Evolutionary conservation across 2,329 filamentous ascomycete genomes (phyloP).

Genomic region (Chaetomiaceae sp.): DNA sequence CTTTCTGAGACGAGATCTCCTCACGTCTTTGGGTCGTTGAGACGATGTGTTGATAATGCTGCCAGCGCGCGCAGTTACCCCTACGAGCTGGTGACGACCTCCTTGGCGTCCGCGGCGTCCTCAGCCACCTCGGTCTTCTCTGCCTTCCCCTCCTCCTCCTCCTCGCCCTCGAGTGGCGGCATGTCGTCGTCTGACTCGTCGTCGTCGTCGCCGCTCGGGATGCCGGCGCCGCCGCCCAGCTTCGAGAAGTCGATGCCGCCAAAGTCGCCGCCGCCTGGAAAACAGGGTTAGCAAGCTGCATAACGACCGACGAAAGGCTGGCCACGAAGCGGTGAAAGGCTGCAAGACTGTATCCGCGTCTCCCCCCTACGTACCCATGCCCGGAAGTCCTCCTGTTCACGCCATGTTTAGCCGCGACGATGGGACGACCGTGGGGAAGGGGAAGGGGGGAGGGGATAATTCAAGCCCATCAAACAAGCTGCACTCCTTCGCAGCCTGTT

Average conservation of each 20-base stretch:
- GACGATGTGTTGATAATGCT: no score
- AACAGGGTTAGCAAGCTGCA: conserved; percentile 20
- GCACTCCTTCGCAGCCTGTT: not conserved
- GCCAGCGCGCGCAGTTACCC: not conserved
- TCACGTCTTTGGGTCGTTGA: no score
- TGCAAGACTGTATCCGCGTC: conserved; percentile 5
- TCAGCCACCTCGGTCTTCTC: conserved; percentile 34
- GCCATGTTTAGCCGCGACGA: conserved; percentile 21
- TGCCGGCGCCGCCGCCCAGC: conserved; percentile 60
- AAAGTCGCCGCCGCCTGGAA: conserved; percentile 28
- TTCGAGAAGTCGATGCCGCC: conserved; percentile 88
- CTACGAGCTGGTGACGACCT: conserved; percentile 11
- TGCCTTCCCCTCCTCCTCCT: conserved; percentile 43
- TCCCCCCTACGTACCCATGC: conserved; percentile 26
- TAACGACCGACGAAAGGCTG: not conserved
- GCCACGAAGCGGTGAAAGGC: not conserved
- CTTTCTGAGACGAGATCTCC: not conserved
- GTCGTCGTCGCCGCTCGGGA: conserved; percentile 45
- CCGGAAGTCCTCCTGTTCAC: conserved; percentile 48
- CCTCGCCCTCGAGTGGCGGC: conserved; percentile 70
- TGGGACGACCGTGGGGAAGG: not conserved
- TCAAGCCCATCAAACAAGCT: no score
- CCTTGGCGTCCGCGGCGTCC: conserved; percentile 33
- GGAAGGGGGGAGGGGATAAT: not conserved
- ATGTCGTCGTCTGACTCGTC: conserved; percentile 75